Percentiles rank a stretch among this genome's conserved stretches.
Evolutionary conservation across 805 yeast genomes (phyloP).

Genomic region (Suhomyces tanzawaensis): DNA sequence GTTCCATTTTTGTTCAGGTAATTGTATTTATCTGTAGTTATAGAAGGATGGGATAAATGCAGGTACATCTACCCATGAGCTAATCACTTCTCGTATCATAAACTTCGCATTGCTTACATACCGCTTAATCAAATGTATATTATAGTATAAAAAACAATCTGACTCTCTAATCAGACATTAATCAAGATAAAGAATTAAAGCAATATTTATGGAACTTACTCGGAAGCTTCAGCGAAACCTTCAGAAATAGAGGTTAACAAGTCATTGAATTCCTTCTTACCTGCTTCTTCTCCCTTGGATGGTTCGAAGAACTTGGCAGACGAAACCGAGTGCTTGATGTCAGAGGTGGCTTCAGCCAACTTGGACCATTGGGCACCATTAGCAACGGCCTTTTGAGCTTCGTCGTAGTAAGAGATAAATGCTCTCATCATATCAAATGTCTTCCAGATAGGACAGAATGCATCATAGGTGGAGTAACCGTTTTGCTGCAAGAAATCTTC

Average conservation of each 20-base stretch:
- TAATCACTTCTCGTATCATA: too few species aligned
- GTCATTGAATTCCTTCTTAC: conserved; percentile 72
- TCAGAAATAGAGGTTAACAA: conserved; percentile 76
- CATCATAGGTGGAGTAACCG: conserved; percentile 97
- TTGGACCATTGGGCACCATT: conserved; percentile 95
- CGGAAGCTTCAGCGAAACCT: conserved; percentile 93
- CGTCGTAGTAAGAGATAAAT: conserved; percentile 87
- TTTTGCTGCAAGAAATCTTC: conserved; percentile 99
- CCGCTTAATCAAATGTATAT: too few species aligned
- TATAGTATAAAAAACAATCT: too few species aligned
- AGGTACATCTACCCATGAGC: too few species aligned
- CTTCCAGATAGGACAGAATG: conserved; percentile 99
- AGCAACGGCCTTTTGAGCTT: conserved; percentile 95
- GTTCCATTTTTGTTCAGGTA: too few species aligned
- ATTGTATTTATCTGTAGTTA: too few species aligned
- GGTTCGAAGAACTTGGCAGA: conserved; percentile 97
- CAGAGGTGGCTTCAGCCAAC: conserved; percentile 83
- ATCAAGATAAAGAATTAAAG: not conserved
- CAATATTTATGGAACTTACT: conserved; percentile 48
- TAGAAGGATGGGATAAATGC: too few species aligned
- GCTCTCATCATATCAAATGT: conserved; percentile 97
- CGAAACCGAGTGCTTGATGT: conserved; percentile 89
- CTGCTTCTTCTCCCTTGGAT: conserved; percentile 79
- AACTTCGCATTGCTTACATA: too few species aligned
- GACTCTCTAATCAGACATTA: conserved; percentile 15